Conservation (phyloP, 1,284 basidiomycete species). For the Schizophyllum commune region DNA sequence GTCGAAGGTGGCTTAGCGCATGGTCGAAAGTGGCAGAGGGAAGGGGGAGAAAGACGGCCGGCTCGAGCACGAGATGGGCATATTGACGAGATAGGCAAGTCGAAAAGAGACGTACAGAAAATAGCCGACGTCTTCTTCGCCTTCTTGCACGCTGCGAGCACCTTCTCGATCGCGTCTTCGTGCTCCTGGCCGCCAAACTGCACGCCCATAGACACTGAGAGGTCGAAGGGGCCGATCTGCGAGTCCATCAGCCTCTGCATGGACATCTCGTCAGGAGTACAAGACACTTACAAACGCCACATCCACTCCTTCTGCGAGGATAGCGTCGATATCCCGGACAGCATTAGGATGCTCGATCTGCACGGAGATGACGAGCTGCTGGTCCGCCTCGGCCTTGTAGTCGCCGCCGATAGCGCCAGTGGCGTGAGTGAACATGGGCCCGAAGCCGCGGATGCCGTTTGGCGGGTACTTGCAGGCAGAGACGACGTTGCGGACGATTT, state of each 20-base stretch:
- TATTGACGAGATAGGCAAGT: too few species aligned
- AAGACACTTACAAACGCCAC: slow-evolving; percentile 17
- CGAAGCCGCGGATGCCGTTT: slow-evolving; percentile 21
- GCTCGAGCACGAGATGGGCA: too few species aligned
- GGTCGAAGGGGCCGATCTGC: slow-evolving; percentile 23
- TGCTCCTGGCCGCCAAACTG: slow-evolving; percentile 20
- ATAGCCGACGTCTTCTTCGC: slow-evolving; percentile 21
- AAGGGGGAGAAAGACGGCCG: too few species aligned
- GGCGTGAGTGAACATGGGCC: slow-evolving; percentile 26
- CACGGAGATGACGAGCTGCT: slow-evolving; percentile 18
- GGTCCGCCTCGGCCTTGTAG: slow-evolving; percentile 19
- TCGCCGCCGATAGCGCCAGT: slow-evolving; percentile 18
- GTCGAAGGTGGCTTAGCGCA: too few species aligned
- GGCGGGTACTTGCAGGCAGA: slow-evolving; percentile 21
- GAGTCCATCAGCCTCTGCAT: not conserved
- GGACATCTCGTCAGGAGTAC: not conserved
- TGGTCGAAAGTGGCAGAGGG: too few species aligned
- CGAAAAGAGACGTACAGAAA: slow-evolving; percentile 22
- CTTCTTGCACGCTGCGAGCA: slow-evolving; percentile 17
- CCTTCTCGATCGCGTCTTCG: slow-evolving; percentile 19
- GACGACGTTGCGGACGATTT: slow-evolving; percentile 21
- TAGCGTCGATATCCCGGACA: slow-evolving; percentile 18
- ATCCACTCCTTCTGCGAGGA: slow-evolving; percentile 20
- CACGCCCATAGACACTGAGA: slow-evolving; percentile 22
- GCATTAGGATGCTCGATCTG: slow-evolving; percentile 25